Conservation (phyloP, 1,139 yeast genomes). For the Protomyces lactucae-debilis region DNA sequence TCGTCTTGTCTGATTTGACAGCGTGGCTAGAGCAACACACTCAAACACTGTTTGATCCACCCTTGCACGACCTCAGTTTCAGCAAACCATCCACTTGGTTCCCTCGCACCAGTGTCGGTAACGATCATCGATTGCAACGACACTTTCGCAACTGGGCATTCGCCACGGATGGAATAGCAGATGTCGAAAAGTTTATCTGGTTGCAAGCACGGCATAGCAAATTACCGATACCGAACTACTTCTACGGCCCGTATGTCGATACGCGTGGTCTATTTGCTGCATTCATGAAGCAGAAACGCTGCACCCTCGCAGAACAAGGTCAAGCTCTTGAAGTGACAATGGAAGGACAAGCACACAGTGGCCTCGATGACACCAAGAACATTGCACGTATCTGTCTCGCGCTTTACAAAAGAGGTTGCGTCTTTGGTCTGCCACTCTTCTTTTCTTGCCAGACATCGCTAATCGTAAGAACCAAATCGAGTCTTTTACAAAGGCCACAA, state of each 20-base stretch:
- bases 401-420: slow-evolving; percentile 16
- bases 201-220: slow-evolving; percentile 30
- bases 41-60: slow-evolving; percentile 7
- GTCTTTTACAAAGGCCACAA: background rate
- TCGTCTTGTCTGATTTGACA: slow-evolving; percentile 30
- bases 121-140: slow-evolving; percentile 1
- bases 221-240: slow-evolving; percentile 31
- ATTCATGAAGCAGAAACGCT: slow-evolving; percentile 5
- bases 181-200: slow-evolving; percentile 34
- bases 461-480: background rate
- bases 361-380: slow-evolving; percentile 32
- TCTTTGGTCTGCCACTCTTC: background rate
- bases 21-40: slow-evolving; percentile 31
- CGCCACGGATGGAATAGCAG: slow-evolving; percentile 35
- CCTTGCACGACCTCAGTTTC: background rate
- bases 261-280: slow-evolving; percentile 30
- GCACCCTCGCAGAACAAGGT: slow-evolving; percentile 29
- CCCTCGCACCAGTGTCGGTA: background rate
- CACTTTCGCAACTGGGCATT: slow-evolving; percentile 33
- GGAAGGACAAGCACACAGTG: slow-evolving; percentile 32
- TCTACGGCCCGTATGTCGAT: slow-evolving; percentile 34
- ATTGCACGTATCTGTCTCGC: slow-evolving; percentile 31
- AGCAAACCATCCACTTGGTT: background rate
- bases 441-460: background rate
- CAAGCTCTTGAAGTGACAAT: slow-evolving; percentile 24